Evolutionary conservation across 768 basidiomycete genomes (phyloP).

Genomic region (Mycena kentingensis): DNA sequence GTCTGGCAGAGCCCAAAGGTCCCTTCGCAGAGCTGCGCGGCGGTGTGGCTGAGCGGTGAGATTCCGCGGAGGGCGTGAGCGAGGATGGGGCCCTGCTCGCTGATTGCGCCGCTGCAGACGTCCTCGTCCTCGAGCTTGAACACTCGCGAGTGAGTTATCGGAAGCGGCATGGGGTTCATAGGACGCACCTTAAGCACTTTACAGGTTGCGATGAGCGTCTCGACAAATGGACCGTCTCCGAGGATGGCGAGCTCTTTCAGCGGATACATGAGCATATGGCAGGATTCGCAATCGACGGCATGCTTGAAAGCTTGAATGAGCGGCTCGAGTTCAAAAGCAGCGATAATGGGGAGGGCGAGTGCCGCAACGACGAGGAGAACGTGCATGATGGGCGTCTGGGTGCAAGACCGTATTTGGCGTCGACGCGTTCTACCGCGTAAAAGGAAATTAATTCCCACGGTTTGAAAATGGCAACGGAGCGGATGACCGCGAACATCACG

Average conservation of each 20-base stretch:
- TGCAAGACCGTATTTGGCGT: too few relatives aligned
- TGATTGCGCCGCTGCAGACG: slow-evolving; percentile 56
- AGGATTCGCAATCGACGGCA: slow-evolving; percentile 51
- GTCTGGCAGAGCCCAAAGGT: slow-evolving; percentile 56
- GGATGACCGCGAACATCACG: background rate
- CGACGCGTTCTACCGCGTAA: too few relatives aligned
- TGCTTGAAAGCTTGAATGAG: slow-evolving; percentile 46
- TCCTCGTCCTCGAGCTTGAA: slow-evolving; percentile 54
- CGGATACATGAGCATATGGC: slow-evolving; percentile 51
- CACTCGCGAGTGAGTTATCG: background rate
- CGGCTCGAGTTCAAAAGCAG: slow-evolving; percentile 17
- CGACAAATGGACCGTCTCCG: slow-evolving; percentile 50
- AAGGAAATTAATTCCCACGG: too few relatives aligned
- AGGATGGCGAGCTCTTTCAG: slow-evolving; percentile 48
- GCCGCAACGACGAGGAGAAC: background rate
- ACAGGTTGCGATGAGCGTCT: slow-evolving; percentile 47
- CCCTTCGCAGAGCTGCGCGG: slow-evolving; percentile 56
- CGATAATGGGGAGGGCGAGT: background rate
- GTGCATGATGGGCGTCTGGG: too few relatives aligned
- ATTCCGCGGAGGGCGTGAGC: slow-evolving; percentile 58
- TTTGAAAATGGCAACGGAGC: background rate
- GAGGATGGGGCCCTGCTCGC: slow-evolving; percentile 56
- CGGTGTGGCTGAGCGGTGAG: slow-evolving; percentile 45
- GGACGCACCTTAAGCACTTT: slow-evolving; percentile 37
- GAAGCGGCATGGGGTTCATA: background rate